phyloP scores from a whole-genome alignment of 176 grass and related monocot species.

The Oryza coarctata region DNA sequence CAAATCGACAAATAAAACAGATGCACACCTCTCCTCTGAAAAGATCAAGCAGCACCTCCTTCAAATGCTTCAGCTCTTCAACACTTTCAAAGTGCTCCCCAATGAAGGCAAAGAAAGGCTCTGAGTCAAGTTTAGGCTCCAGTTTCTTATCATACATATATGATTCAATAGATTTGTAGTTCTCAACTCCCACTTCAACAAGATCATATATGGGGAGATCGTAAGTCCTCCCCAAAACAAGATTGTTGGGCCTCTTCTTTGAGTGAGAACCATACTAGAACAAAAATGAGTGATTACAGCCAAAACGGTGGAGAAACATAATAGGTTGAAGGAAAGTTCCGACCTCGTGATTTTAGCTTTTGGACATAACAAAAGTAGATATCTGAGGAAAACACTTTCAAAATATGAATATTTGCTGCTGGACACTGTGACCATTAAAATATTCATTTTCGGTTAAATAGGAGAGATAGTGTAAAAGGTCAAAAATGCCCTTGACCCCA shows the following conservation, averaged over 20 bases:
- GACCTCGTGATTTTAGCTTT: too few relatives aligned
- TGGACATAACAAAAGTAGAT: too few relatives aligned
- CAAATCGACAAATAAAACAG: not conserved
- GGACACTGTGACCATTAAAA: too few relatives aligned
- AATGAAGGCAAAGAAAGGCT: slow-evolving; percentile 90
- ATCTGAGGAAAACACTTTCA: too few relatives aligned
- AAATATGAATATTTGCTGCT: too few relatives aligned
- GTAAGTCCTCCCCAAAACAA: slow-evolving; percentile 78
- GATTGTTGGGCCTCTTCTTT: slow-evolving; percentile 96
- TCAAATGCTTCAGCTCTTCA: slow-evolving; percentile 87
- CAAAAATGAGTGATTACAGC: not conserved
- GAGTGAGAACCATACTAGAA: slow-evolving; percentile 88
- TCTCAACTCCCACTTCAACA: slow-evolving; percentile 90
- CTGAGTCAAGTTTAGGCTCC: slow-evolving; percentile 76
- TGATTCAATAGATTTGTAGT: slow-evolving; percentile 73
- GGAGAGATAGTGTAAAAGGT: too few relatives aligned
- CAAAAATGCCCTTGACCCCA: too few relatives aligned
- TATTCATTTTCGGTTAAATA: too few relatives aligned
- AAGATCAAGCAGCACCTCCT: slow-evolving; percentile 89
- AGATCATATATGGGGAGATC: slow-evolving; percentile 97
- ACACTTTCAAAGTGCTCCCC: slow-evolving; percentile 82
- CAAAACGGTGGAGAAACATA: not conserved
- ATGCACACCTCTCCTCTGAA: slow-evolving; percentile 79
- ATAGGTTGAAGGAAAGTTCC: too few relatives aligned
- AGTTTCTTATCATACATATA: slow-evolving; percentile 88